Evolutionary conservation across 176 grass and related monocot genomes (phyloP).

Genomic region (Zoysia pacifica): DNA sequence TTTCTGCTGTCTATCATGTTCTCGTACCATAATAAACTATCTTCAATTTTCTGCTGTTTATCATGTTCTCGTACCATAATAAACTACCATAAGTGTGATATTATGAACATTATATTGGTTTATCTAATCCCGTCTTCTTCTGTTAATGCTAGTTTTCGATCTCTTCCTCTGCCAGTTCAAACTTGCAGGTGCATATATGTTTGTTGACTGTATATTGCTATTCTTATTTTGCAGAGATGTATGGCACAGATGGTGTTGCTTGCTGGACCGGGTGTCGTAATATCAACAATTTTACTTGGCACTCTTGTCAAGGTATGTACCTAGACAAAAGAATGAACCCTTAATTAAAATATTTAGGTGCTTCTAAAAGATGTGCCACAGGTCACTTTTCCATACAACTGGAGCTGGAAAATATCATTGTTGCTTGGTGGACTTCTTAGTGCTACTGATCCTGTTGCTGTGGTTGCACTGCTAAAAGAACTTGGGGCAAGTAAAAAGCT

Average conservation of each 20-base stretch:
- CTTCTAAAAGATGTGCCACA: constrained; percentile 38
- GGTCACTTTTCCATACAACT: constrained; percentile 85
- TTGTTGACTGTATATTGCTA: background rate
- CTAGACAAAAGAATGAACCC: background rate
- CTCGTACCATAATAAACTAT: background rate
- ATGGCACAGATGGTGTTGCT: constrained; percentile 87
- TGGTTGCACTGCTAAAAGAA: constrained; percentile 91
- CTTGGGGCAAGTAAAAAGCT: constrained; percentile 94
- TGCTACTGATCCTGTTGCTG: constrained; percentile 91
- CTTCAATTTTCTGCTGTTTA: background rate
- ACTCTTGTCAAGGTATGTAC: constrained; percentile 61
- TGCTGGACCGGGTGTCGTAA: constrained; percentile 82
- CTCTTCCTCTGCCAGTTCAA: background rate
- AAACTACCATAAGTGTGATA: background rate
- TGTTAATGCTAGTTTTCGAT: background rate
- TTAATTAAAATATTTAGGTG: background rate
- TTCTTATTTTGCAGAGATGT: constrained; percentile 67
- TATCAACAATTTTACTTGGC: constrained; percentile 81
- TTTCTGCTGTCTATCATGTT: background rate
- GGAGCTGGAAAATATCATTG: constrained; percentile 94
- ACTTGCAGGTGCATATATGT: background rate
- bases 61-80: constrained; percentile 9
- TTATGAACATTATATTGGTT: background rate
- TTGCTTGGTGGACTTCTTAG: constrained; percentile 87
- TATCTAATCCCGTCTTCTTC: background rate